Evolutionary conservation across 805 yeast species (phyloP).

Genomic region (Nadsonia fulvescens): DNA sequence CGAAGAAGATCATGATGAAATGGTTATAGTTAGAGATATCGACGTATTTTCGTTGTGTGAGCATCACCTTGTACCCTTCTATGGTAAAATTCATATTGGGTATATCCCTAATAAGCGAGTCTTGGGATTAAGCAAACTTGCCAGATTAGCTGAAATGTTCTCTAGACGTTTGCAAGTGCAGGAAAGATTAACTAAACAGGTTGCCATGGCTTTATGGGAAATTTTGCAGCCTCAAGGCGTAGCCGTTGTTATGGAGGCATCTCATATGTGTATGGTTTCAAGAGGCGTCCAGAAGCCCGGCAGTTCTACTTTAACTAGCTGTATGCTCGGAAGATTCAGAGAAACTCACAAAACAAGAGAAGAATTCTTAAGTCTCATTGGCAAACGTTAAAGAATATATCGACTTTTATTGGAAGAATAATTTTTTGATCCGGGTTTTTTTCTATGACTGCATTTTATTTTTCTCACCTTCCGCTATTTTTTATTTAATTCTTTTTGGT

Average conservation of each 20-base stretch:
- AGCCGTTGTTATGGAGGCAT: slow-evolving; percentile 94
- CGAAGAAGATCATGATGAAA: slow-evolving; percentile 96
- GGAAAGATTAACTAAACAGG: slow-evolving; percentile 90
- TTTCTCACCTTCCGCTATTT: too few species aligned
- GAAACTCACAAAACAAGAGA: slow-evolving; percentile 90
- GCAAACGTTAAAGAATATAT: slow-evolving; percentile 29
- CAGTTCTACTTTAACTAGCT: slow-evolving; percentile 80
- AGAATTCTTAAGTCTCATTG: slow-evolving; percentile 72
- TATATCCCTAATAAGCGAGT: slow-evolving; percentile 91
- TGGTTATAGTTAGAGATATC: slow-evolving; percentile 94
- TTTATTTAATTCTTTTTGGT: too few species aligned
- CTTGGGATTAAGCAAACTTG: slow-evolving; percentile 80
- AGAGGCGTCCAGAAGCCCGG: slow-evolving; percentile 95
- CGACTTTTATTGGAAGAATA: too few species aligned
- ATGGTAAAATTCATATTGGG: slow-evolving; percentile 95
- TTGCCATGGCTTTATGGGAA: slow-evolving; percentile 88
- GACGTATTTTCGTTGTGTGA: slow-evolving; percentile 87
- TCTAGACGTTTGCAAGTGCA: slow-evolving; percentile 94
- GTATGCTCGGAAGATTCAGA: slow-evolving; percentile 94
- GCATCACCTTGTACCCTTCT: slow-evolving; percentile 94
- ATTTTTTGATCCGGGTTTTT: too few species aligned
- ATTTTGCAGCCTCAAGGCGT: slow-evolving; percentile 90
- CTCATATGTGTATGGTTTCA: slow-evolving; percentile 98
- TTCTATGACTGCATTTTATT: too few species aligned
- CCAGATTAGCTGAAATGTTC: slow-evolving; percentile 93